Evolutionary conservation across 768 basidiomycete species (phyloP).

Genomic region (Trametes maxima): DNA sequence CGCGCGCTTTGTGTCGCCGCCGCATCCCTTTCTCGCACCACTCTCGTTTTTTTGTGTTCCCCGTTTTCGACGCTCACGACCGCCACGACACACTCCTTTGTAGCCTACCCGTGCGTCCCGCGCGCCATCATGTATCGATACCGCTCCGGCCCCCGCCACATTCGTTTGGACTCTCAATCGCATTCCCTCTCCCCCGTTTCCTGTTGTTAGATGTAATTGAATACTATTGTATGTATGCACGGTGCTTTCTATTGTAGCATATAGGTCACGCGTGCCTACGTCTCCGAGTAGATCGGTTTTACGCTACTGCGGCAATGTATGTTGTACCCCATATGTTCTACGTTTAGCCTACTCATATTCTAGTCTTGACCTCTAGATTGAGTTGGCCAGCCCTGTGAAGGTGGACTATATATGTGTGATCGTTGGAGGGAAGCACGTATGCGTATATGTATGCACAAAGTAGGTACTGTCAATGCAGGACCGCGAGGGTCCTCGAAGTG

Average conservation of each 20-base stretch:
- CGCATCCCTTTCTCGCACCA: neutral
- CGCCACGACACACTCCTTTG: conserved; percentile 13
- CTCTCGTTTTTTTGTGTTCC: conserved; percentile 4
- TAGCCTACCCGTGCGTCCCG: conserved; percentile 1
- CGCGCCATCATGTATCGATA: conserved; percentile 3
- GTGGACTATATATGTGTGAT: too few relatives aligned
- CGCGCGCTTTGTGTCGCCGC: neutral
- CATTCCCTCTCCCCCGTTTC: neutral
- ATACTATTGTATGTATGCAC: too few relatives aligned
- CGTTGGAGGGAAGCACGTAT: too few relatives aligned
- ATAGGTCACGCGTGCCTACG: neutral
- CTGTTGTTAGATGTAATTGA: neutral
- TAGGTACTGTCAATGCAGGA: too few relatives aligned
- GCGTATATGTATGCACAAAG: too few relatives aligned
- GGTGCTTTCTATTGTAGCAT: conserved; percentile 3
- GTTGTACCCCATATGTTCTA: too few relatives aligned
- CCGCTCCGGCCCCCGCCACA: neutral
- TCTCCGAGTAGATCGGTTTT: neutral
- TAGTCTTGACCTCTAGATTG: too few relatives aligned
- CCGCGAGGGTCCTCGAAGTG: too few relatives aligned
- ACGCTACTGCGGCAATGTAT: too few relatives aligned
- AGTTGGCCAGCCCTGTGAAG: too few relatives aligned
- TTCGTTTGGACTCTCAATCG: neutral
- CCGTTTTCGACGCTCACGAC: conserved; percentile 6
- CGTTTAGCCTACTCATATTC: too few relatives aligned